These are phyloP conservation scores for Penicillium herquei DNA, from an alignment of 495 filamentous ascomycete species.

Conservation along the genomic window DNA sequence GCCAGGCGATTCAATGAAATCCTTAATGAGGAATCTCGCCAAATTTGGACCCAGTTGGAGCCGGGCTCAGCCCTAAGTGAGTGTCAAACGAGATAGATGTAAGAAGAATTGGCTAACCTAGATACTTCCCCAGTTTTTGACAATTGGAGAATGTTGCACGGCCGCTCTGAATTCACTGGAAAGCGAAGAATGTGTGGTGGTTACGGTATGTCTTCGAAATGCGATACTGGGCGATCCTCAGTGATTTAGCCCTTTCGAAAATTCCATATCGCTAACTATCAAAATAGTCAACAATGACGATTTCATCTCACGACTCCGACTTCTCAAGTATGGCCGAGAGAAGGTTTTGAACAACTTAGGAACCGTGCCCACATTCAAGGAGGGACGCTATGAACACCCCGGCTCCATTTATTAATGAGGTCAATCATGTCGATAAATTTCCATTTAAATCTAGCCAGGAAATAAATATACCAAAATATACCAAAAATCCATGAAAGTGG, in stretches of 20 bases:
- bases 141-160: slow-evolving; percentile 93
- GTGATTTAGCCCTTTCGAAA: background rate
- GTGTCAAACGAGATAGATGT: slow-evolving; percentile 15
- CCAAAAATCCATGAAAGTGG: background rate
- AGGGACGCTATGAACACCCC: too few species aligned
- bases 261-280: slow-evolving; percentile 8
- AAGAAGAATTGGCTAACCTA: slow-evolving; percentile 7
- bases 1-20: slow-evolving; percentile 65
- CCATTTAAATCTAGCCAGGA: background rate
- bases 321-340: slow-evolving; percentile 61
- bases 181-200: slow-evolving; percentile 84
- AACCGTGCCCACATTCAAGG: slow-evolving; percentile 7
- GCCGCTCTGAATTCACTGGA: slow-evolving; percentile 75
- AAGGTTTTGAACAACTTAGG: slow-evolving; percentile 48
- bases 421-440: background rate
- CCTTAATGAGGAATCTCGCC: slow-evolving; percentile 47
- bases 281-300: slow-evolving; percentile 78
- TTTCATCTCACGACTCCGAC: slow-evolving; percentile 73
- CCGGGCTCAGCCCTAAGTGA: slow-evolving; percentile 77
- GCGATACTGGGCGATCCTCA: background rate
- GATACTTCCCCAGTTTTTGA: slow-evolving; percentile 68
- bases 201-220: slow-evolving; percentile 61
- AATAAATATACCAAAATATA: too few species aligned
- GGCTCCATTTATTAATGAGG: background rate
- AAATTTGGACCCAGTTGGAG: slow-evolving; percentile 74